phyloP scores from a whole-genome alignment of 176 grass and related monocot genomes.

The Hordeum vulgare region MorexV3_pseudomolecules_assembly NC_058519.1:625563413-625563912 shows the following conservation, averaged over 20 bases:
- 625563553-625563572: not conserved
- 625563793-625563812: not conserved
- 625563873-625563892: not conserved
- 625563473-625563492: not conserved
- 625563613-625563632: not conserved
- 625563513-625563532: not conserved
- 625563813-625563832: not conserved
- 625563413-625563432: not conserved
- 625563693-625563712: not conserved
- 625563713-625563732: not conserved
- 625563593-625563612: not conserved
- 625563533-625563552: not conserved
- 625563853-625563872: not conserved
- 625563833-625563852: not conserved
- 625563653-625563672: not conserved
- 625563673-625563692: not conserved
- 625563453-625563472: not conserved
- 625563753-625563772: not conserved
- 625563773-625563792: not conserved
- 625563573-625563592: not conserved
- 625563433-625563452: not conserved
- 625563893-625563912: not conserved
- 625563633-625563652: not conserved
- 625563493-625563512: not conserved
- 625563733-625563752: not conserved